Base-by-base conservation (phyloP, 768 basidiomycete species). In the Chalciporus sphaerocephalus region DNA sequence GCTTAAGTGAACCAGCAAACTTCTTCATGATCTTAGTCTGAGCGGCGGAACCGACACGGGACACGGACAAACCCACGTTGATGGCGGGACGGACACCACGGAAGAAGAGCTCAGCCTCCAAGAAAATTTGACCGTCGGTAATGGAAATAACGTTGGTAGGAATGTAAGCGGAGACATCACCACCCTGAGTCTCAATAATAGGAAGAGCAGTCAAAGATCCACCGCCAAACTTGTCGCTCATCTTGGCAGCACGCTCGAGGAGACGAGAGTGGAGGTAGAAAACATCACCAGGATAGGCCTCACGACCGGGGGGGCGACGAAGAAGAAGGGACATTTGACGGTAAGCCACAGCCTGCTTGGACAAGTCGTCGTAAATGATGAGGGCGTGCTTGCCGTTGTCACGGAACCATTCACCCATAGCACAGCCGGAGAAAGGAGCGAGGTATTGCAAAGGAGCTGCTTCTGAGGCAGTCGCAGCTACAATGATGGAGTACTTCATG, bases 331-430 rank as follows among this genome's bases (percentile, higher is more conserved):
- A 99, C 96, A 99, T 99, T 70, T 99, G 96, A 80, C 96, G 94
- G 81, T 99, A 99, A 53, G 96, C 96, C 48, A 99, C 96, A 58
- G 96, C 96, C 76, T 99, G 96, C 78, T 99, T 99, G 63, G 96
- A 99, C 70, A 99, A 75, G 73, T 98, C 96, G 66, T 99, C 96
- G 73, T 96, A 99, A 75, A 99, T 89, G 74, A 99, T 98, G 60
- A 98, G 81, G 55, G 95, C 94, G 72, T 99, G 96, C 77, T 95
- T 97, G 76, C 93, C 95, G 70, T 99, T 99, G 75, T 99, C 96
- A 74, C 92, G 90, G 96, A 99, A 99, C 95, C 95, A 99, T 76
- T 99, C 96, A 69, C 96, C 96, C 93, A 99, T 99, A 62, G 96
- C 96, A 73, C 92, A 95, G 54, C 96, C 96, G 57, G 96, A 95